These are phyloP conservation scores for Linum lewisii DNA, from an alignment of 345 rosid species.

Conservation along the genomic window DNA sequence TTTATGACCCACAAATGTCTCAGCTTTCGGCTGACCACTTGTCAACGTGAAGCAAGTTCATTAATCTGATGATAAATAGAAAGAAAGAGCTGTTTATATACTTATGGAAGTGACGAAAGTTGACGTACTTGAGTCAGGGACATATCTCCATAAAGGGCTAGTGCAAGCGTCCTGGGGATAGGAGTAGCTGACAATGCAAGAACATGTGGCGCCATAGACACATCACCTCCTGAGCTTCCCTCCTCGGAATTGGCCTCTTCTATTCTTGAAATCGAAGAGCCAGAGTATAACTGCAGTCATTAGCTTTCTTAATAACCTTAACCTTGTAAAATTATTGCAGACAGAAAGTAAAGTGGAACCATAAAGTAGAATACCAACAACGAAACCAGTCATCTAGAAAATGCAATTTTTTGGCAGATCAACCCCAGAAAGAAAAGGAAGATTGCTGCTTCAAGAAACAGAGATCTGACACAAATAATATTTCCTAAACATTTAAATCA, in stretches of 20 bases:
- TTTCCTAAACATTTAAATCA: too few relatives aligned
- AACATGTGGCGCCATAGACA: constrained; percentile 86
- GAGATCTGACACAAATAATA: too few relatives aligned
- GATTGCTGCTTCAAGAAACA: too few relatives aligned
- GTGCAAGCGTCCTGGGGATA: constrained; percentile 89
- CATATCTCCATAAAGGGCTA: constrained; percentile 87
- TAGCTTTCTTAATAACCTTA: constrained; percentile 13
- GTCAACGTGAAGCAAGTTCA: background rate
- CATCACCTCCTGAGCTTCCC: constrained; percentile 33
- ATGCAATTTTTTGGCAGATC: background rate
- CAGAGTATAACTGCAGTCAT: constrained; percentile 51
- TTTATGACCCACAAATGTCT: background rate
- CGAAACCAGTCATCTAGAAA: too few relatives aligned
- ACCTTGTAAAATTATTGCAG: background rate
- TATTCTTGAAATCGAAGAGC: constrained; percentile 38
- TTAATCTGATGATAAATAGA: too few relatives aligned
- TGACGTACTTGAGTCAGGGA: constrained; percentile 75
- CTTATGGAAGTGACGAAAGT: background rate
- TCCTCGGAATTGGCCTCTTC: constrained; percentile 24
- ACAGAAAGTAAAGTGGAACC: constrained; percentile 10
- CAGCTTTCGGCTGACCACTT: background rate
- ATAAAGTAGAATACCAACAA: constrained; percentile 1
- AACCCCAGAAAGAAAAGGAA: background rate
- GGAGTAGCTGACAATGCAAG: constrained; percentile 97
- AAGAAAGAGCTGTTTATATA: background rate